phyloP scores from a whole-genome alignment of 164 flowering plant genomes.

The Platanus orientalis region DNA sequence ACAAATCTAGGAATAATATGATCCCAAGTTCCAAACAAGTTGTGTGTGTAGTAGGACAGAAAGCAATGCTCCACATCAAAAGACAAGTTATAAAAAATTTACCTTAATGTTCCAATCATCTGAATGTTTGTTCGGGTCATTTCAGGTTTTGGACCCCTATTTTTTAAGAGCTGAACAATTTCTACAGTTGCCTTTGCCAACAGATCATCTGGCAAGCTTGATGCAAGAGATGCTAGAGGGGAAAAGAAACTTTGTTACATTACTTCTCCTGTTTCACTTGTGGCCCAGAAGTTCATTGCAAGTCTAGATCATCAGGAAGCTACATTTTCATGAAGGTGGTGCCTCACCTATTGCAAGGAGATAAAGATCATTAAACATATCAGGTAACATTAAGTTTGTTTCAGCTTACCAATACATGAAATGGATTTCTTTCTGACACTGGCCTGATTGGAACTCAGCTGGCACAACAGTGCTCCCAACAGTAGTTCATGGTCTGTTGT shows the following conservation, averaged over 20 bases:
- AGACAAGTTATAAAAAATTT: neutral
- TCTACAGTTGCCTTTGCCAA: conserved; percentile 79
- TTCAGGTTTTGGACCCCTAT: conserved; percentile 65
- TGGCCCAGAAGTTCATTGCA: neutral
- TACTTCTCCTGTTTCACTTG: neutral
- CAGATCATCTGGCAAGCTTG: conserved; percentile 93
- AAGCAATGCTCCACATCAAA: no score
- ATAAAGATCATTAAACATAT: neutral
- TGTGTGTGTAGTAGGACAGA: no score
- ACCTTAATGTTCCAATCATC: conserved; percentile 98
- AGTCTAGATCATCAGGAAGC: neutral
- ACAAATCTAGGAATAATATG: no score
- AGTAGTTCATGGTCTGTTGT: conserved; percentile 68
- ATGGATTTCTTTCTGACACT: conserved; percentile 84
- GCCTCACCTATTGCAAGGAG: neutral
- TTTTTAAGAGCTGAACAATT: conserved; percentile 67
- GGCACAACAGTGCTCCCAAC: conserved; percentile 67
- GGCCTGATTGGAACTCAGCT: conserved; percentile 78
- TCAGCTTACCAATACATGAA: conserved; percentile 74
- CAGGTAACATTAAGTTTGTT: conserved; percentile 3
- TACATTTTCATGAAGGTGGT: neutral
- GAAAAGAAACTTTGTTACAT: conserved; percentile 4
- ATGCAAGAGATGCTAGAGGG: conserved; percentile 75
- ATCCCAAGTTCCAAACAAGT: no score
- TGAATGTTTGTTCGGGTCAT: conserved; percentile 90